Percentiles rank a stretch among this genome's conserved stretches.
These are phyloP conservation scores for Myxozyma nipponensis DNA, from an alignment of 805 yeast genomes.

Conservation along the genomic window DNA sequence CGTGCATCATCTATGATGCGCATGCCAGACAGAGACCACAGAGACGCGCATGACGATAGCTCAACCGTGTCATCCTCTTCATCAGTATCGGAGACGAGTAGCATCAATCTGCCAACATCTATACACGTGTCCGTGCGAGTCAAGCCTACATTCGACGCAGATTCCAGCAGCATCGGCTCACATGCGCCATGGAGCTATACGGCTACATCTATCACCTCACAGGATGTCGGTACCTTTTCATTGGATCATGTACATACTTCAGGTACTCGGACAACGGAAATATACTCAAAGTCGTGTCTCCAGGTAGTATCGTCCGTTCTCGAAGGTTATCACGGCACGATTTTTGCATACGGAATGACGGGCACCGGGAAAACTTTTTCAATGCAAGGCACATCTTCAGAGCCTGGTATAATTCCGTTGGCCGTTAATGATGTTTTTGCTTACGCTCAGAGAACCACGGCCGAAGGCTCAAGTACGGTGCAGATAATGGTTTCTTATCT, in stretches of 20 bases:
- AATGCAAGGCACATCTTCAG: conserved; percentile 65
- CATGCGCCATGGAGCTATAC: conserved; percentile 13
- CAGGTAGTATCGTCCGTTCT: conserved; percentile 52
- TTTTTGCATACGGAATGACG: conserved; percentile 93
- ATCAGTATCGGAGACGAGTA: background rate
- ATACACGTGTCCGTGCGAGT: conserved; percentile 21
- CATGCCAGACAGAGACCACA: background rate
- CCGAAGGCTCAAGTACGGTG: conserved; percentile 24
- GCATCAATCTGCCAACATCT: conserved; percentile 11
- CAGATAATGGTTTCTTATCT: conserved; percentile 64
- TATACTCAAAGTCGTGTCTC: conserved; percentile 56
- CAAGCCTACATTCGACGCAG: conserved; percentile 5
- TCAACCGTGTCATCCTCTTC: background rate
- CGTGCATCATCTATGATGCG: background rate
- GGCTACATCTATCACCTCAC: conserved; percentile 32
- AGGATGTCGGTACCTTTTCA: conserved; percentile 59
- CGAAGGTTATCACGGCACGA: conserved; percentile 68
- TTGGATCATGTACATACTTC: conserved; percentile 75
- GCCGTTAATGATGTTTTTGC: conserved; percentile 61
- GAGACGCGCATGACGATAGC: background rate
- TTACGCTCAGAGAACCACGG: conserved; percentile 38
- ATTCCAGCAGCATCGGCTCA: background rate
- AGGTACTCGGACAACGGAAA: conserved; percentile 41
- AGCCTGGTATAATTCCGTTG: conserved; percentile 68
- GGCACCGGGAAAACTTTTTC: conserved; percentile 89